Evolutionary conservation across 768 basidiomycete genomes (phyloP).

Genomic region (Multifurca ochricompacta): DNA sequence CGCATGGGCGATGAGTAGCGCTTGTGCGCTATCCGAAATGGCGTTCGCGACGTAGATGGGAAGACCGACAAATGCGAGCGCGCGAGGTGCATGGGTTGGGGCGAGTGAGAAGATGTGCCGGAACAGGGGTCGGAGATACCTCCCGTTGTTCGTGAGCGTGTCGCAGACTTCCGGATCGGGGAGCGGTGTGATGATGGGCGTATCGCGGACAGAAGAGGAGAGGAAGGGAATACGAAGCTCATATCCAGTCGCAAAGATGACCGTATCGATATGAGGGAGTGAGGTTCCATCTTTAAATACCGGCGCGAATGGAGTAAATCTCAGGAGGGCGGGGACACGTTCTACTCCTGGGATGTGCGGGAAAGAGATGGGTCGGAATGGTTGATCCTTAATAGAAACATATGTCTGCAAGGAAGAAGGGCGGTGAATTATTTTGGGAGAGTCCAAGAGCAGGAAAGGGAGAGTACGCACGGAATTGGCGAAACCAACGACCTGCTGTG

Average conservation of each 20-base stretch:
- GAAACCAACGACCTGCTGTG: too few relatives aligned
- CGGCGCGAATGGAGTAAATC: slow-evolving; percentile 38
- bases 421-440: not conserved
- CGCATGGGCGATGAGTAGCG: slow-evolving; percentile 38
- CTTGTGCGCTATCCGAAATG: slow-evolving; percentile 44
- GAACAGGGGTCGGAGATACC: too few relatives aligned
- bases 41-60: slow-evolving; percentile 42
- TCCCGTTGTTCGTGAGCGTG: slow-evolving; percentile 36
- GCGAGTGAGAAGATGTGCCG: slow-evolving; percentile 48
- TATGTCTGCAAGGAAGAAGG: slow-evolving; percentile 25
- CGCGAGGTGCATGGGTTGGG: slow-evolving; percentile 39
- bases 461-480: slow-evolving; percentile 35
- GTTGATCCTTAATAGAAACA: slow-evolving; percentile 28
- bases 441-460: not conserved
- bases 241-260: slow-evolving; percentile 52
- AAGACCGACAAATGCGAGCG: slow-evolving; percentile 49
- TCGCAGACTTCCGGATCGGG: not conserved
- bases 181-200: too few relatives aligned
- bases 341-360: slow-evolving; percentile 5
- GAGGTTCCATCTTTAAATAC: too few relatives aligned
- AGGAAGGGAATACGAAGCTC: slow-evolving; percentile 46
- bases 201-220: slow-evolving; percentile 19
- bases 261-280: too few relatives aligned
- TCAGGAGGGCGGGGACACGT: slow-evolving; percentile 38
- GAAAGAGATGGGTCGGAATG: slow-evolving; percentile 12